Percentiles rank a stretch among this genome's conserved stretches.
Conservation (phyloP, 2,329 filamentous ascomycete species). For the Pseudonectria buxi region DNA sequence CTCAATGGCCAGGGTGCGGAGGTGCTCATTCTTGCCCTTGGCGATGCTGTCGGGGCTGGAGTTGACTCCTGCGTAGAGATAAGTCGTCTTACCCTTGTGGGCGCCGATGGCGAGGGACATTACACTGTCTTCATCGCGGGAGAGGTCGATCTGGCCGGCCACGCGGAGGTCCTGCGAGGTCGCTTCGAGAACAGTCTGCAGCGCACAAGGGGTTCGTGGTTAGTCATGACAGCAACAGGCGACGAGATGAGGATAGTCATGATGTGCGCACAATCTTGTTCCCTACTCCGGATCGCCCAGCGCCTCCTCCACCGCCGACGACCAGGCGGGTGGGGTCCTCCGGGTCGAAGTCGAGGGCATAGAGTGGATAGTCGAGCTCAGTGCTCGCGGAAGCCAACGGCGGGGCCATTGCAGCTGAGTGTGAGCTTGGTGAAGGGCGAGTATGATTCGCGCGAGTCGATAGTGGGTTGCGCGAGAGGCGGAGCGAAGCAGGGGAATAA, state of each 20-base stretch:
- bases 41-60: conserved; percentile 65
- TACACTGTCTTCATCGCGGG: conserved; percentile 81
- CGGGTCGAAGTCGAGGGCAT: conserved; percentile 81
- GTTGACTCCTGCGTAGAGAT: conserved; percentile 72
- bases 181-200: conserved; percentile 65
- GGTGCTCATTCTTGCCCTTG: conserved; percentile 75
- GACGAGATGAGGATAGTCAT: background rate
- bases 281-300: conserved; percentile 70
- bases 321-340: conserved; percentile 68
- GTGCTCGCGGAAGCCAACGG: conserved; percentile 50
- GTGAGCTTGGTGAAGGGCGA: background rate
- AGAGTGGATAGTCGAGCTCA: conserved; percentile 75
- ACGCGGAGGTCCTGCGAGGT: conserved; percentile 57
- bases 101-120: conserved; percentile 70
- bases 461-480: too few relatives aligned
- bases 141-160: conserved; percentile 67
- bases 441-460: too few relatives aligned
- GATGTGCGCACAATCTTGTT: conserved; percentile 69
- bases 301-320: conserved; percentile 82
- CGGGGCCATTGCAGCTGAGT: conserved; percentile 30
- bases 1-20: conserved; percentile 65
- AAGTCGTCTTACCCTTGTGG: conserved; percentile 47
- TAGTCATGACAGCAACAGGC: conserved; percentile 1
- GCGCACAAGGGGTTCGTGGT: conserved; percentile 2
- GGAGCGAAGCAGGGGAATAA: too few relatives aligned